Conservation (phyloP, 805 yeast genomes). For the Saccharomycodes ludwigii region DNA sequence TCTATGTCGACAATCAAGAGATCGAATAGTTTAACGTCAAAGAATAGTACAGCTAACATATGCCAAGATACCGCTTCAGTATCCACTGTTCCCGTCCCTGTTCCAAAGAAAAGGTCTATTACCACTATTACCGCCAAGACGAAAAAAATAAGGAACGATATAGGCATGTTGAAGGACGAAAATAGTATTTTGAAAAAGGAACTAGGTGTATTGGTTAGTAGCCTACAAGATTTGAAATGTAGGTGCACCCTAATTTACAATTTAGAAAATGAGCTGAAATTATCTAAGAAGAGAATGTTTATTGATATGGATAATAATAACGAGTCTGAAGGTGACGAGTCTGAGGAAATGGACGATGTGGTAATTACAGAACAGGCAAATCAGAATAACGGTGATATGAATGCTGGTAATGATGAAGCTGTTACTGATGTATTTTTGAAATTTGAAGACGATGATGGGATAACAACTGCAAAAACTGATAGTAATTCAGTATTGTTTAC, state of each 20-base stretch:
- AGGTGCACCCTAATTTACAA: slow-evolving; percentile 7
- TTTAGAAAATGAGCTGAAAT: slow-evolving; percentile 1
- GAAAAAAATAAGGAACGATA: slow-evolving; percentile 14
- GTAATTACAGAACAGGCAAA: not conserved
- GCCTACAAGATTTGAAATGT: slow-evolving; percentile 15
- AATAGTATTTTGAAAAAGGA: slow-evolving; percentile 16
- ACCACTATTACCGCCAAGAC: slow-evolving; percentile 5
- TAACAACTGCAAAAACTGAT: not conserved
- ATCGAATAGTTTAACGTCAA: not conserved
- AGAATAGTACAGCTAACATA: not conserved
- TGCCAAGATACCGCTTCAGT: not conserved
- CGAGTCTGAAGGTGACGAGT: too few species aligned
- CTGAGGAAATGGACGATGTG: not conserved
- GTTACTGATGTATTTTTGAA: slow-evolving; percentile 13
- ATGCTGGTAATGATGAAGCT: too few species aligned
- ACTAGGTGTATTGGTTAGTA: slow-evolving; percentile 14
- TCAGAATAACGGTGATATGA: too few species aligned
- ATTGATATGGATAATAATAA: too few species aligned
- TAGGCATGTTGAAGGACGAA: slow-evolving; percentile 13
- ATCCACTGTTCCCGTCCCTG: not conserved
- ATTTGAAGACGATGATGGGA: slow-evolving; percentile 15
- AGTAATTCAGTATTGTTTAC: slow-evolving; percentile 1
- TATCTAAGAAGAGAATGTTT: not conserved
- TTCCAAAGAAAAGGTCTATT: slow-evolving; percentile 2
- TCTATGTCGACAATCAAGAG: slow-evolving; percentile 6